A percentile compares a stretch with the other conserved stretches of the same genome.
Conservation (phyloP, 2,329 filamentous ascomycete species). For the Claviceps monticola region DNA sequence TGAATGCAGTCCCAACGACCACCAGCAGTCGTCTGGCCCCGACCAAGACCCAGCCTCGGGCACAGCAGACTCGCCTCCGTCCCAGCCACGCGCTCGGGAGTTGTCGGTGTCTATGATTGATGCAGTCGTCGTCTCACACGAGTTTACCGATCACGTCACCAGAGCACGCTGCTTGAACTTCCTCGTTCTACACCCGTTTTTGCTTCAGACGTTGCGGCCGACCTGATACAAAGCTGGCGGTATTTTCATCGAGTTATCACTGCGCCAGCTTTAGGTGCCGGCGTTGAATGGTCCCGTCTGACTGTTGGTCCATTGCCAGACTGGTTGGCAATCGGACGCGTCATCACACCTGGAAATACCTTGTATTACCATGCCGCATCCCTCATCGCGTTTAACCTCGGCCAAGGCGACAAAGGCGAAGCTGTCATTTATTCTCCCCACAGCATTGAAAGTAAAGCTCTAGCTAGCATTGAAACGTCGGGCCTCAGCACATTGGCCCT, state of each 20-base stretch:
- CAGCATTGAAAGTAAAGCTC: constrained; percentile 35
- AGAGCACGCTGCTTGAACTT: constrained; percentile 43
- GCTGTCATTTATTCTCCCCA: constrained; percentile 50
- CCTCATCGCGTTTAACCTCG: constrained; percentile 37
- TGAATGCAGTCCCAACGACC: constrained; percentile 19
- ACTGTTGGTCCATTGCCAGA: constrained; percentile 29
- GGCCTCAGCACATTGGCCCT: constrained; percentile 40
- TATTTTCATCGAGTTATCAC: constrained; percentile 44
- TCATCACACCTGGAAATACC: constrained; percentile 38
- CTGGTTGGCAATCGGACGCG: constrained; percentile 47
- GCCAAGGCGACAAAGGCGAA: constrained; percentile 23
- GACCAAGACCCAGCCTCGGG: background rate
- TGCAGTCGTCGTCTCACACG: constrained; percentile 45
- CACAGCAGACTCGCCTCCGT: background rate
- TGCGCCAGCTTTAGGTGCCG: constrained; percentile 28
- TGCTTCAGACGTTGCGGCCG: constrained; percentile 43
- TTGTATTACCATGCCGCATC: constrained; percentile 50
- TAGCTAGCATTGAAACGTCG: constrained; percentile 27
- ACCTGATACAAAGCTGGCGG: constrained; percentile 40
- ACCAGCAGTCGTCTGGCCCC: background rate
- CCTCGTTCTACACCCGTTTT: constrained; percentile 40
- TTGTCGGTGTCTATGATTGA: constrained; percentile 34
- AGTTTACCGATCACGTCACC: constrained; percentile 56
- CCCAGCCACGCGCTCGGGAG: constrained; percentile 5
- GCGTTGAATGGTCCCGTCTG: constrained; percentile 9